Percentiles rank a stretch among this genome's conserved stretches.
Evolutionary conservation across 2,329 filamentous ascomycete species (phyloP).

Genomic region (Paramyrothecium roridum): DNA sequence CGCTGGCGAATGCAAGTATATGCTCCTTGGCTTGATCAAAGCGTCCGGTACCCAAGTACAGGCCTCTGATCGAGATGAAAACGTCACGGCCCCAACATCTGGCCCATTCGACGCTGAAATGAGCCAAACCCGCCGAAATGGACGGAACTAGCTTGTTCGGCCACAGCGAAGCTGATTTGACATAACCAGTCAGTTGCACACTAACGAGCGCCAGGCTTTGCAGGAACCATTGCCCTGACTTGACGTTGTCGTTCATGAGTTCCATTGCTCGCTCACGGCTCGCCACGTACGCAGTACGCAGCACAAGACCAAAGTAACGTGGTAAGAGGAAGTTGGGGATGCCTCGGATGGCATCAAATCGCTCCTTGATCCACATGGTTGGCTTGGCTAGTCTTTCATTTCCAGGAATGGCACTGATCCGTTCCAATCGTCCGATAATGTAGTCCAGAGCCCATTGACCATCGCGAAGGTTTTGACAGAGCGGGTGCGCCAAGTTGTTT

Average conservation of each 20-base stretch:
- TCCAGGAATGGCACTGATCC: constrained; percentile 60
- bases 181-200: constrained; percentile 82
- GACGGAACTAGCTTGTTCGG: constrained; percentile 81
- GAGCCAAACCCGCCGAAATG: constrained; percentile 86
- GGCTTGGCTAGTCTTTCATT: constrained; percentile 63
- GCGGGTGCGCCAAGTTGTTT: constrained; percentile 88
- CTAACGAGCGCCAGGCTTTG: constrained; percentile 89
- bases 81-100: constrained; percentile 97
- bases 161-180: constrained; percentile 88
- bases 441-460: constrained; percentile 94
- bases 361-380: constrained; percentile 75
- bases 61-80: constrained; percentile 89
- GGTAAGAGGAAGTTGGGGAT: constrained; percentile 89
- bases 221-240: constrained; percentile 81
- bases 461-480: constrained; percentile 88
- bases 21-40: constrained; percentile 90
- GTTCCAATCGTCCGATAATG: constrained; percentile 73
- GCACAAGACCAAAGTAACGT: constrained; percentile 85
- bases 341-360: constrained; percentile 80
- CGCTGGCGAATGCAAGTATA: constrained; percentile 90
- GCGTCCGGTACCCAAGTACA: constrained; percentile 87
- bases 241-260: constrained; percentile 74
- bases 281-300: constrained; percentile 84
- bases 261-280: constrained; percentile 75
- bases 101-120: constrained; percentile 92